Conservation (phyloP, 441 rosid species). For the Kokia cookei region DNA sequence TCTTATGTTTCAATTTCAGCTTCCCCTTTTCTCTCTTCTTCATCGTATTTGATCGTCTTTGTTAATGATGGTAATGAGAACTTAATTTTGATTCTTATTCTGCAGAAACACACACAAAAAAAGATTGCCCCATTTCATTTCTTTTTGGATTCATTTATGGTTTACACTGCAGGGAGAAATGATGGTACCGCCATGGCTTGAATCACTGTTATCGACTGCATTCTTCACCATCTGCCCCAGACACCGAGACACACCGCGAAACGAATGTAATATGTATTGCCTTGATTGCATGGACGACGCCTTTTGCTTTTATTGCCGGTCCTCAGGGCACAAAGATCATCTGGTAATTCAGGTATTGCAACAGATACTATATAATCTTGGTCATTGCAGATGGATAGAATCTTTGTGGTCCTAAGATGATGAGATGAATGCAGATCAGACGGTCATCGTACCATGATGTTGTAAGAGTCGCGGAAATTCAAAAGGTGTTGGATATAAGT, state of each 20-base stretch:
- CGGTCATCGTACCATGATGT: slow-evolving; percentile 86
- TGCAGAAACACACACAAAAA: no score
- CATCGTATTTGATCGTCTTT: background rate
- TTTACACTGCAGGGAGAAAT: slow-evolving; percentile 19
- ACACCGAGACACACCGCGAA: slow-evolving; percentile 53
- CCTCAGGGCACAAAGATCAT: slow-evolving; percentile 69
- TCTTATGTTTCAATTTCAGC: slow-evolving; percentile 17
- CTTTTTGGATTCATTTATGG: background rate
- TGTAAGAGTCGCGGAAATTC: slow-evolving; percentile 71
- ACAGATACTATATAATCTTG: background rate
- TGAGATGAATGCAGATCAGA: slow-evolving; percentile 48
- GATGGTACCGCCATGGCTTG: slow-evolving; percentile 78
- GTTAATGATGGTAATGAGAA: background rate
- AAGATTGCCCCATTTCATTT: background rate
- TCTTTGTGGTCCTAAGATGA: background rate
- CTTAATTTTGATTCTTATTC: background rate
- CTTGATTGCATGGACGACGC: slow-evolving; percentile 58
- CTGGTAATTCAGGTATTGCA: slow-evolving; percentile 52
- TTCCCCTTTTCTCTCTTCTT: slow-evolving; percentile 8
- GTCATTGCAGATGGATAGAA: background rate
- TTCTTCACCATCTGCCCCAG: slow-evolving; percentile 62
- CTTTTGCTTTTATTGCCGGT: slow-evolving; percentile 80
- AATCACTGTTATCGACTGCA: slow-evolving; percentile 40
- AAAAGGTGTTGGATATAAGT: slow-evolving; percentile 53
- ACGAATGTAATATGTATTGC: slow-evolving; percentile 82